These are phyloP conservation scores for Isoetes taiwanensis DNA, from an alignment of 75 land plant species.

Conservation along the genomic window DNA sequence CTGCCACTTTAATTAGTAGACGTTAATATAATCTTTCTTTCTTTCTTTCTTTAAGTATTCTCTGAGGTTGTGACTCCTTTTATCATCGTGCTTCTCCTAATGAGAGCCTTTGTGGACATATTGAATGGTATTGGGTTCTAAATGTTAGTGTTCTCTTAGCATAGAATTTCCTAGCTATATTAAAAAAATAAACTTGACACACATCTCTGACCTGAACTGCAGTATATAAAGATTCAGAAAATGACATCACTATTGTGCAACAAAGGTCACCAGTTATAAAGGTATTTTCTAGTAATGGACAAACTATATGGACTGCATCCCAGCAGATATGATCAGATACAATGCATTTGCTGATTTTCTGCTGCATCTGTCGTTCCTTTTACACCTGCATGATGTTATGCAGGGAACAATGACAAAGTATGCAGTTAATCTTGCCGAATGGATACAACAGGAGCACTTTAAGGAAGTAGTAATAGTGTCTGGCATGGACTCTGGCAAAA, in stretches of 20 bases:
- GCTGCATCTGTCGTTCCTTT: neutral
- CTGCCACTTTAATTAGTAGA: too few species aligned
- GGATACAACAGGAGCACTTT: conserved; percentile 42
- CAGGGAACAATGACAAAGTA: conserved; percentile 88
- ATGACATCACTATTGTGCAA: conserved; percentile 48
- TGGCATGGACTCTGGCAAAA: conserved; percentile 76
- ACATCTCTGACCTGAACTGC: too few species aligned
- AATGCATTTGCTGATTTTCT: neutral
- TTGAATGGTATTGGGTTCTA: too few species aligned
- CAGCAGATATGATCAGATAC: neutral
- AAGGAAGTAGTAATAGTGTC: conserved; percentile 75
- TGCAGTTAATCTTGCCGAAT: conserved; percentile 64
- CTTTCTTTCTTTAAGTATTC: too few species aligned
- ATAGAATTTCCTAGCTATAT: too few species aligned
- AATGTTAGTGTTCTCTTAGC: too few species aligned
- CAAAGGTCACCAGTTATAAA: conserved; percentile 81
- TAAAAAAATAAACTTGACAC: too few species aligned
- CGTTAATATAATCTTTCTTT: neutral
- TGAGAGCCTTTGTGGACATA: too few species aligned
- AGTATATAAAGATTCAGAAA: conserved; percentile 54
- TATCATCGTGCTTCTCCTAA: too few species aligned
- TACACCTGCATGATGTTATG: too few species aligned
- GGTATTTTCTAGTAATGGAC: conserved; percentile 24
- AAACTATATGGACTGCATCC: too few species aligned
- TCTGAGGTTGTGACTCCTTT: too few species aligned